phyloP scores from a whole-genome alignment of 148 eudicot species.

The Rhododendron henanense region DNA sequence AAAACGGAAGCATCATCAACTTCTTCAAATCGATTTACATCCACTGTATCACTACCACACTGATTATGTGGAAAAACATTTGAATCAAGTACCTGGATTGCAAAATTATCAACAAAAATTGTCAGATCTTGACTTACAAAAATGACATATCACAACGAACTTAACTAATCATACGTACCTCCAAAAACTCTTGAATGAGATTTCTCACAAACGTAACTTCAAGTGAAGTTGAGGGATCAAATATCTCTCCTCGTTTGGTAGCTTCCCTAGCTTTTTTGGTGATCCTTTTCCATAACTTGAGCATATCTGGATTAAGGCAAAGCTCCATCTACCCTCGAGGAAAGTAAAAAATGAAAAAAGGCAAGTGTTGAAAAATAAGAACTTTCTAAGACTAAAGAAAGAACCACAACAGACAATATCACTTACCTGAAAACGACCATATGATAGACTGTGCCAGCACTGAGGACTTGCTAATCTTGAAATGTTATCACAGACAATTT shows the following conservation, averaged over 20 bases:
- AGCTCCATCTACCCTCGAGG: constrained; percentile 63
- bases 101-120: constrained; percentile 2
- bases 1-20: constrained; percentile 71
- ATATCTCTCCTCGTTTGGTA: constrained; percentile 51
- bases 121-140: constrained; percentile 1
- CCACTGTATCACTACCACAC: constrained; percentile 22
- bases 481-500: constrained; percentile 73
- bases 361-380: not conserved
- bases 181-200: constrained; percentile 78
- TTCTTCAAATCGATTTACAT: constrained; percentile 38
- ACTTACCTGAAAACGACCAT: constrained; percentile 90
- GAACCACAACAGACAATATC: constrained; percentile 1
- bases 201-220: constrained; percentile 80
- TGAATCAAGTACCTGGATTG: constrained; percentile 62
- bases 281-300: constrained; percentile 84
- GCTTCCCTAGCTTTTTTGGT: constrained; percentile 72
- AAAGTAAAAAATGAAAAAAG: constrained; percentile 6
- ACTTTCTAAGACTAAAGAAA: not conserved
- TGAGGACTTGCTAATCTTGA: constrained; percentile 72
- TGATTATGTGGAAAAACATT: constrained; percentile 44
- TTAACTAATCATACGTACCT: constrained; percentile 37
- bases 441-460: constrained; percentile 93
- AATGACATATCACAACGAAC: not conserved
- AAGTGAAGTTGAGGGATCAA: constrained; percentile 54
- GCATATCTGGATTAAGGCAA: constrained; percentile 62